These are phyloP conservation scores for Aureobasidium subglaciale DNA, from an alignment of 2,329 filamentous ascomycete genomes.

Conservation along the genomic window DNA sequence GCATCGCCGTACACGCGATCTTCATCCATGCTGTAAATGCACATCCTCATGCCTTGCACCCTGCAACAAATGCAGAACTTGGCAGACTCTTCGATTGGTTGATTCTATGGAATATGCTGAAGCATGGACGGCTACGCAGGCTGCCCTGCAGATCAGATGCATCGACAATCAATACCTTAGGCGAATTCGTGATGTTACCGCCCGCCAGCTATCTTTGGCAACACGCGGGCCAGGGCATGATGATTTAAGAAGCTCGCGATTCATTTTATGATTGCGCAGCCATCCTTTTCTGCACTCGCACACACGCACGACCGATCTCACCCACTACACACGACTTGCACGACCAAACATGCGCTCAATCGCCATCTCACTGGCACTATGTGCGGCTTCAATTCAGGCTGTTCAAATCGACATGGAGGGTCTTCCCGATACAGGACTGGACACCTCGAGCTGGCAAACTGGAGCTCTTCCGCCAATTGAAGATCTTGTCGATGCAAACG, in stretches of 20 bases:
- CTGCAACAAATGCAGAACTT: not conserved
- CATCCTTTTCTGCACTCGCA: not conserved
- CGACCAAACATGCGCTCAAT: not conserved
- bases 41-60: no score
- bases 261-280: not conserved
- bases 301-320: no score
- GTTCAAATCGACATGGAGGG: slow-evolving; percentile 22
- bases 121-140: not conserved
- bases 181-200: not conserved
- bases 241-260: not conserved
- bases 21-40: no score
- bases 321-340: no score
- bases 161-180: not conserved
- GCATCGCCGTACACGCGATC: no score
- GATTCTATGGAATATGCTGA: no score
- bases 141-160: not conserved
- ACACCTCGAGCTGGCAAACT: slow-evolving; percentile 23
- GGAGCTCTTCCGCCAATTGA: slow-evolving; percentile 22
- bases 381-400: not conserved
- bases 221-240: not conserved
- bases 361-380: not conserved
- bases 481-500: slow-evolving; percentile 23
- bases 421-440: slow-evolving; percentile 24
- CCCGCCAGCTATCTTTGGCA: not conserved
- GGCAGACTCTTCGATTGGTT: not conserved